phyloP scores from a whole-genome alignment of 2,329 filamentous ascomycete genomes.

The Hymenoscyphus repandus region DNA sequence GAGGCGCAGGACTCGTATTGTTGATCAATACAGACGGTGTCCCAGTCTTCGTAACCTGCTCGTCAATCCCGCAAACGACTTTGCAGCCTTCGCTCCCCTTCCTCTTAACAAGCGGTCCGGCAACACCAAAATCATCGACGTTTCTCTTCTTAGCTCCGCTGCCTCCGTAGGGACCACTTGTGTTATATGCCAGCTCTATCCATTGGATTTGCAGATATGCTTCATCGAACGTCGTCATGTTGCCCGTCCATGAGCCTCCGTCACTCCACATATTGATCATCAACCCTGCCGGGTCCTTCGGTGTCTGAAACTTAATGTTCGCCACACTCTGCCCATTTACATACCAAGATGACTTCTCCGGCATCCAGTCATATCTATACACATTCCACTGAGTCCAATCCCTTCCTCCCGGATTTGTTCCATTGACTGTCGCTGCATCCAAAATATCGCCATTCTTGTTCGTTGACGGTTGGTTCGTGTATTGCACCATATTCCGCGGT shows the following conservation, averaged over 20 bases:
- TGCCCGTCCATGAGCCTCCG: conserved; percentile 29
- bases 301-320: conserved; percentile 26
- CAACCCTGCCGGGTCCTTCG: conserved; percentile 21
- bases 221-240: conserved; percentile 24
- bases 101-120: conserved; percentile 17
- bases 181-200: conserved; percentile 31
- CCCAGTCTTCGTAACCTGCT: conserved; percentile 22
- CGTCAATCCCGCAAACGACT: conserved; percentile 27
- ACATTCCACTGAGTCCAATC: conserved; percentile 29
- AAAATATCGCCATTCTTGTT: conserved; percentile 19
- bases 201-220: conserved; percentile 30
- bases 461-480: conserved; percentile 28
- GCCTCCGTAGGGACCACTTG: conserved; percentile 18
- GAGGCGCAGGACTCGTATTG: conserved; percentile 13
- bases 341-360: conserved; percentile 26
- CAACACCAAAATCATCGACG: conserved; percentile 7
- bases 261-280: conserved; percentile 32
- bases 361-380: conserved; percentile 31
- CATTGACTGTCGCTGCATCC: conserved; percentile 22
- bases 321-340: conserved; percentile 26
- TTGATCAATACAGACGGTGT: conserved; percentile 25
- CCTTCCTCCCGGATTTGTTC: conserved; percentile 12
- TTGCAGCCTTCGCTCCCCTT: conserved; percentile 22
- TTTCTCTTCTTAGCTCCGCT: conserved; percentile 9
- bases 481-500: conserved; percentile 25